phyloP scores from a whole-genome alignment of 192 early-diverging fungal genomes.

The Backusella luteola region DNA sequence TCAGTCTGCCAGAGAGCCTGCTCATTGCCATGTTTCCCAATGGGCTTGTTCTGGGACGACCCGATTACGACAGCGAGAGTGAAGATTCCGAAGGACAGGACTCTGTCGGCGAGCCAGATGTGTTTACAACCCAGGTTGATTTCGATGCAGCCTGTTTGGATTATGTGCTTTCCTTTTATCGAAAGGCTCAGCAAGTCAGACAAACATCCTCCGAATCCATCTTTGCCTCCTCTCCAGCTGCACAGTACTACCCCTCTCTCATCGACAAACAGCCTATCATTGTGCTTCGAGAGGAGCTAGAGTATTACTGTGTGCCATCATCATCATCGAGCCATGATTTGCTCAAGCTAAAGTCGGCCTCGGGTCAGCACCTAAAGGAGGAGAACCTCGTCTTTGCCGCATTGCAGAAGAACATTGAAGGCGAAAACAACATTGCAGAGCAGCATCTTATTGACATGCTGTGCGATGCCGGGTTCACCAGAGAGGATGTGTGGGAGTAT shows the following conservation, averaged over 20 bases:
- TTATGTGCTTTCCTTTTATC: constrained; percentile 51
- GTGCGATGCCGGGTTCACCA: constrained; percentile 72
- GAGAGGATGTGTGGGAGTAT: constrained; percentile 72
- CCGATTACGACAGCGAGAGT: constrained; percentile 17
- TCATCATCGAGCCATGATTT: constrained; percentile 19
- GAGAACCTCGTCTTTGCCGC: constrained; percentile 75
- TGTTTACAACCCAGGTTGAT: constrained; percentile 47
- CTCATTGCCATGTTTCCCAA: constrained; percentile 65
- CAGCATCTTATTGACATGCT: constrained; percentile 85
- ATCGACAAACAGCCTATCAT: constrained; percentile 65
- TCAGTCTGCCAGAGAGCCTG: constrained; percentile 57
- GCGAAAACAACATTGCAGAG: constrained; percentile 60
- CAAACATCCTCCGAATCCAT: constrained; percentile 17
- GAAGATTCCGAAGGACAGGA: constrained; percentile 33
- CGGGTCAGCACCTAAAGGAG: constrained; percentile 61
- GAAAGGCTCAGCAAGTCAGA: constrained; percentile 27
- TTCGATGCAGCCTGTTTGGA: constrained; percentile 54
- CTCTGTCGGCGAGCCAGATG: constrained; percentile 15
- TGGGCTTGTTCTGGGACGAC: constrained; percentile 46
- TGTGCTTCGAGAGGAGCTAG: constrained; percentile 76
- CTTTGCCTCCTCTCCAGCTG: neutral
- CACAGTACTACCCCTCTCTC: constrained; percentile 25
- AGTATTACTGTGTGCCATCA: constrained; percentile 60
- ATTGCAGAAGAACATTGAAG: constrained; percentile 71
- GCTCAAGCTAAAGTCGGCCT: constrained; percentile 56